A percentile compares a stretch with the other conserved stretches of the same genome.
Conservation (phyloP, 257 asterid genomes). For the Nicotiana benthamiana region DNA sequence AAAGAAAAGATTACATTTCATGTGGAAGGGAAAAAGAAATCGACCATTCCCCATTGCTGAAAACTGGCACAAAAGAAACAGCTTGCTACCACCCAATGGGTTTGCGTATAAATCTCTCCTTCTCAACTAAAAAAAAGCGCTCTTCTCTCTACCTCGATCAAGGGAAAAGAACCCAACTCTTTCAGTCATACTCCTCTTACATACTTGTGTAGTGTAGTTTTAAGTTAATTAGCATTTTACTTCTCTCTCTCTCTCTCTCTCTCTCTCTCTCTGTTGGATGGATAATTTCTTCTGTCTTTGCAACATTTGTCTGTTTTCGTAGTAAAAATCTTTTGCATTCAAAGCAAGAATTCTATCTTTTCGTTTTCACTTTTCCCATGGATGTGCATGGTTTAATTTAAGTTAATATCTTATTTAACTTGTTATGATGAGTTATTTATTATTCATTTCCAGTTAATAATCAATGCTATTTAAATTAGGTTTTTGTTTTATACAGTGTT, state of each 20-base stretch:
- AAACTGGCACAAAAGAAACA: not conserved
- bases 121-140: not conserved
- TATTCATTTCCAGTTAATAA: too few relatives aligned
- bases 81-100: constrained; percentile 31
- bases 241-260: not conserved
- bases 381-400: not conserved
- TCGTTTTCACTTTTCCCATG: constrained; percentile 2
- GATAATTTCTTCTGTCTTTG: not conserved
- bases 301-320: not conserved
- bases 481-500: too few relatives aligned
- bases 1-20: not conserved
- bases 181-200: not conserved
- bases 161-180: not conserved
- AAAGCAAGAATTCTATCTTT: not conserved
- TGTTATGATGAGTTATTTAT: too few relatives aligned
- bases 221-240: not conserved
- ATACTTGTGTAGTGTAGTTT: not conserved
- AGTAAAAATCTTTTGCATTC: not conserved
- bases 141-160: not conserved
- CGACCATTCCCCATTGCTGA: not conserved
- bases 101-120: constrained; percentile 21
- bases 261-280: not conserved
- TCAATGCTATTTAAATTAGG: too few relatives aligned
- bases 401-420: too few relatives aligned
- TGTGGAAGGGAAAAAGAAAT: not conserved